Evolutionary conservation across 306 rosid genomes (phyloP).

Genomic region (Arachis hypogaea): DNA sequence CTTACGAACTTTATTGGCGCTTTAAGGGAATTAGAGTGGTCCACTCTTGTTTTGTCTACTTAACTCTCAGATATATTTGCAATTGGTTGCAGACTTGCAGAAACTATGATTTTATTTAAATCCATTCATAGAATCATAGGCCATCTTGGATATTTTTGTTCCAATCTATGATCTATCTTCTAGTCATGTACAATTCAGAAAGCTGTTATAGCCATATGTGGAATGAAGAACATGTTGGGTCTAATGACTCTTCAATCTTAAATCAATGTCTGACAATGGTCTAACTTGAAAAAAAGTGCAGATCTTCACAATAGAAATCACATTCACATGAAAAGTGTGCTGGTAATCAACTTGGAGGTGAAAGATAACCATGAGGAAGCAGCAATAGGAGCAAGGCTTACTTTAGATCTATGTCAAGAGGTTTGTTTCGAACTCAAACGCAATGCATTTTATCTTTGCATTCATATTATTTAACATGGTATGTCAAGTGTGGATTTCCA

Average conservation of each 20-base stretch:
- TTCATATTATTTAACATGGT: not conserved
- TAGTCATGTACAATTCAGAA: slow-evolving; percentile 16
- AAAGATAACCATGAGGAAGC: slow-evolving; percentile 99
- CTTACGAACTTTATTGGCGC: not conserved
- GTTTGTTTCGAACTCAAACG: slow-evolving; percentile 42
- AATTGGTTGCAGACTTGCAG: not conserved
- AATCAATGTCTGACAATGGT: slow-evolving; percentile 25
- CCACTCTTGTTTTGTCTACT: not conserved
- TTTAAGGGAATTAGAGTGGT: slow-evolving; percentile 8
- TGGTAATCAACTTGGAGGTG: slow-evolving; percentile 91
- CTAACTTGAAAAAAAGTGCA: slow-evolving; percentile 43
- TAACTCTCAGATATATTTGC: not conserved
- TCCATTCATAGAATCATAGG: slow-evolving; percentile 3
- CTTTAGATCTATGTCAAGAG: slow-evolving; percentile 82
- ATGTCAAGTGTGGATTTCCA: too few relatives aligned
- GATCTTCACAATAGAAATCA: slow-evolving; percentile 88
- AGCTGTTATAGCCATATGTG: not conserved
- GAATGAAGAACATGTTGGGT: slow-evolving; percentile 22
- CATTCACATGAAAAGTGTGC: slow-evolving; percentile 65
- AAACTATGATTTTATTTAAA: slow-evolving; percentile 14
- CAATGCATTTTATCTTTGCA: not conserved
- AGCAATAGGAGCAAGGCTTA: slow-evolving; percentile 80
- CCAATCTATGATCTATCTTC: not conserved
- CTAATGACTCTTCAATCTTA: not conserved
- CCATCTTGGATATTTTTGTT: slow-evolving; percentile 18